Evolutionary conservation across 768 basidiomycete species (phyloP), one percentile per base, ranked within the genome.

Genomic region (Amanita rubescens): DNA sequence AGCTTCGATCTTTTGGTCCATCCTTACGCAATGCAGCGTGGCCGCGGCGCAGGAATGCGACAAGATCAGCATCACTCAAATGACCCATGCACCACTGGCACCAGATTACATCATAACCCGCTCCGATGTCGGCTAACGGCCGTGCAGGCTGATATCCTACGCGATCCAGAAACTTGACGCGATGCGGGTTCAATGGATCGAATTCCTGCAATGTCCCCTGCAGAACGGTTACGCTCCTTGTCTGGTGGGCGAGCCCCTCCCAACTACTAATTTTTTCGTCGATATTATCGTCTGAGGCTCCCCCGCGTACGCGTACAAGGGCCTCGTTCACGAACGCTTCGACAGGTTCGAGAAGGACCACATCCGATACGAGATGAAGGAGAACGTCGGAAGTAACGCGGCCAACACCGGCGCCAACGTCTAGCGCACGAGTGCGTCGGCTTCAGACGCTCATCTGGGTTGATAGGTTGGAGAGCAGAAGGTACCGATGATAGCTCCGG

Each of bases 61-160:
- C 76, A 20, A 97, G 78, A 64, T 95, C 89, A 7, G 65, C 62
- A 64, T 94, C 84, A 51, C 75, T 79, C 54, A 96, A 75, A 71
- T 94, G 90, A 2, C 91, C 90, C 14, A 97, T 76, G 71, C 94
- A 95, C 95, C 95, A 98, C 67, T 99, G 95, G 62, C 90, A 91
- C 94, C 91, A 94, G 54, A 95, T 79, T 50, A 94, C 79, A 67
- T 99, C 95, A 68, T 93, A 97, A 1, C 79, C 80, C 41, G 74
- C 69, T n/a, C 72, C 64, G 32, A 79, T 79, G 48, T 78, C 81
- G 32, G 71, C 69, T 35, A 63, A 62, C 24, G 72, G 72, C 22
- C 69, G 68, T 6, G 63, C 60, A 0, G 77, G 73, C n/a, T 69
- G 69, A 63, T 79, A 81, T 3, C 90, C 90, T 5, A 92, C 71